These are phyloP conservation scores for Arthrinium puccinioides DNA, from an alignment of 2,329 filamentous ascomycete species.

Conservation along the genomic window DNA sequence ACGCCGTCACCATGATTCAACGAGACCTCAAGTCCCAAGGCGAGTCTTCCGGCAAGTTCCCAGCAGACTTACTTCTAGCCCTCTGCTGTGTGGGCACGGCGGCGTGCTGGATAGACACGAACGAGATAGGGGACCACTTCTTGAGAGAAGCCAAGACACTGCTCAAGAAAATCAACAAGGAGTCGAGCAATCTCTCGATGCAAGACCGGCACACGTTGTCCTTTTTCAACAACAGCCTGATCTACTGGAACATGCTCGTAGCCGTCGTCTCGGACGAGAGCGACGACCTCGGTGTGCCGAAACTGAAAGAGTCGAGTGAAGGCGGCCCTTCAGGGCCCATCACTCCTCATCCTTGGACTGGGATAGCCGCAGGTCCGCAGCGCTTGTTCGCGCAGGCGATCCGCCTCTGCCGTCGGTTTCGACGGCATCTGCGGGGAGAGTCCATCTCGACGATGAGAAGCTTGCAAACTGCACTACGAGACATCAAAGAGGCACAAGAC, in stretches of 20 bases:
- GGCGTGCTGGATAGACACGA: constrained; percentile 30
- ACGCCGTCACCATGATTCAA: constrained; percentile 26
- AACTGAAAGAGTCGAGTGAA: constrained; percentile 2
- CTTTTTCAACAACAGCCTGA: constrained; percentile 31
- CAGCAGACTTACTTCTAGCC: constrained; percentile 26
- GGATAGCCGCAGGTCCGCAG: constrained; percentile 25
- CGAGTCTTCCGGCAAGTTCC: constrained; percentile 15
- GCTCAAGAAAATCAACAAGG: constrained; percentile 5
- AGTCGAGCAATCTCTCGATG: constrained; percentile 6
- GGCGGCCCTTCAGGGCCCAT: constrained; percentile 3
- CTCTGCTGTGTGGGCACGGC: constrained; percentile 33
- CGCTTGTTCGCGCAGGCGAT: constrained; percentile 26
- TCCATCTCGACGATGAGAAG: constrained; percentile 14
- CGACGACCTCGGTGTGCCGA: constrained; percentile 8
- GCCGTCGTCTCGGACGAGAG: constrained; percentile 28
- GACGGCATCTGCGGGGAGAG: constrained; percentile 14
- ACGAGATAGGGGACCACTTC: constrained; percentile 24
- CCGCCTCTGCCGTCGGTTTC: constrained; percentile 27
- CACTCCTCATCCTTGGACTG: constrained; percentile 29
- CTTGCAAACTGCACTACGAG: constrained; percentile 17
- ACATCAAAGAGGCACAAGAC: constrained; percentile 24
- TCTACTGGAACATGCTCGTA: constrained; percentile 32
- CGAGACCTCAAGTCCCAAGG: constrained; percentile 20
- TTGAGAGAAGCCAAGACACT: constrained; percentile 16
- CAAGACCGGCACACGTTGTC: constrained; percentile 21